Percentiles rank a stretch among this genome's conserved stretches.
These are phyloP conservation scores for Rhizopogon vulgaris DNA, from an alignment of 768 basidiomycete genomes.

Conservation along the genomic window DNA sequence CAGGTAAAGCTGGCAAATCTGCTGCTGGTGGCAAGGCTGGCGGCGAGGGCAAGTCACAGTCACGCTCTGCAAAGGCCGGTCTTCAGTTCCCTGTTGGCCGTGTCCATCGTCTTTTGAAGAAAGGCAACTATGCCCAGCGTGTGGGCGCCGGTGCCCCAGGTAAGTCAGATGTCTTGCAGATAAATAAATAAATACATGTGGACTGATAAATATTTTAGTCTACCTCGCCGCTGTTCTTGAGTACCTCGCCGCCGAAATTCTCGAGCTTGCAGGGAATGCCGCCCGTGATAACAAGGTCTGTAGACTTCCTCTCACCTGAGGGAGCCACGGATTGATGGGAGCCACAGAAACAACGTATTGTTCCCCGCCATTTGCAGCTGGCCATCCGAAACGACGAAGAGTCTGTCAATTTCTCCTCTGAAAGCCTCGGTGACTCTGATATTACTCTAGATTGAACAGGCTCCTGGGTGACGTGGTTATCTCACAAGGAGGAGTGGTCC, in stretches of 20 bases:
- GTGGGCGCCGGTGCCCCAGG: slow-evolving; percentile 87
- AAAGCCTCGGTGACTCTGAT: not conserved
- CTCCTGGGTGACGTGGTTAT: slow-evolving; percentile 84
- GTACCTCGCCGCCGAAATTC: slow-evolving; percentile 89
- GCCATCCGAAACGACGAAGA: slow-evolving; percentile 91
- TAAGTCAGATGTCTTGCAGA: slow-evolving; percentile 20
- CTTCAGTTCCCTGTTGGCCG: slow-evolving; percentile 89
- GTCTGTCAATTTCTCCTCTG: slow-evolving; percentile 28
- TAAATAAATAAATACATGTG: not conserved
- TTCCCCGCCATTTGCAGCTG: slow-evolving; percentile 87
- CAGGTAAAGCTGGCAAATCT: slow-evolving; percentile 47
- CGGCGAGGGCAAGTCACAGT: slow-evolving; percentile 50
- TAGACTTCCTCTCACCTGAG: not conserved
- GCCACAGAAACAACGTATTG: slow-evolving; percentile 80
- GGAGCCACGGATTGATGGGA: not conserved
- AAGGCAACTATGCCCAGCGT: slow-evolving; percentile 83
- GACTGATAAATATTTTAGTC: slow-evolving; percentile 35
- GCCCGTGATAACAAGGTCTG: slow-evolving; percentile 34
- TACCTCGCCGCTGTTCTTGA: slow-evolving; percentile 90
- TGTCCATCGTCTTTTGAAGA: slow-evolving; percentile 85
- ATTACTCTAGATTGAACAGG: slow-evolving; percentile 51
- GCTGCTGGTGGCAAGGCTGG: slow-evolving; percentile 41
- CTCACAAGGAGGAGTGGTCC: slow-evolving; percentile 86
- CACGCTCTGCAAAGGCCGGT: slow-evolving; percentile 69
- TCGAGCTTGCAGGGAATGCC: slow-evolving; percentile 86